These are phyloP conservation scores for Pulveroboletus sp. DNA, from an alignment of 768 basidiomycete genomes.

Conservation along the genomic window DNA sequence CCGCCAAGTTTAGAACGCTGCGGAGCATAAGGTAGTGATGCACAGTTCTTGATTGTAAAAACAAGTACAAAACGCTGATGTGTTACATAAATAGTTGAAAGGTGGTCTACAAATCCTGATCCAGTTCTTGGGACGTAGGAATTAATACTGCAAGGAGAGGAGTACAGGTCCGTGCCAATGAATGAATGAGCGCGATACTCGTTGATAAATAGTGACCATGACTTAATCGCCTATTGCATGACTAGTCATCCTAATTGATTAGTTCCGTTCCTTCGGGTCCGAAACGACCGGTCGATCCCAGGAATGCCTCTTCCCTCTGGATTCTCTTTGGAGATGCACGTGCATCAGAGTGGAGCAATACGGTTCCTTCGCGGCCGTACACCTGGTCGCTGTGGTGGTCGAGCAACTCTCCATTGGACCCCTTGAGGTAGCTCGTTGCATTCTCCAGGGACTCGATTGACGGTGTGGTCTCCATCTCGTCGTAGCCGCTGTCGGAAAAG, in stretches of 20 bases:
- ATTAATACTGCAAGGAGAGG: neutral
- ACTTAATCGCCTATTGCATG: too few relatives aligned
- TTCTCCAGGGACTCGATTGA: neutral
- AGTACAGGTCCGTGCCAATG: neutral
- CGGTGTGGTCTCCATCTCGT: neutral
- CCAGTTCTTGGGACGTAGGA: constrained; percentile 22
- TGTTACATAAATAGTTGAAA: neutral
- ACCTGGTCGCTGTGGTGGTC: constrained; percentile 17
- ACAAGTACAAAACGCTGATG: neutral
- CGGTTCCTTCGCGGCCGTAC: constrained; percentile 22
- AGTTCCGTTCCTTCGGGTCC: constrained; percentile 26
- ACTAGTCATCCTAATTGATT: constrained; percentile 5
- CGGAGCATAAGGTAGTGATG: neutral
- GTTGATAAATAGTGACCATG: neutral
- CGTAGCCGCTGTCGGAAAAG: constrained; percentile 8
- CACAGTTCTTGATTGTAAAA: too few relatives aligned
- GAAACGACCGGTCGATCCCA: constrained; percentile 3
- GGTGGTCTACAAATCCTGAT: constrained; percentile 2
- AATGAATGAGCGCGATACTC: constrained; percentile 1
- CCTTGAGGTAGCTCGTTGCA: constrained; percentile 4
- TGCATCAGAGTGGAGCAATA: constrained; percentile 15
- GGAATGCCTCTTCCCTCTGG: constrained; percentile 2
- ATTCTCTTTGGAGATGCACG: neutral
- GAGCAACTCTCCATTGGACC: constrained; percentile 21
- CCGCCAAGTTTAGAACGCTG: neutral